These are phyloP conservation scores for Clohesyomyces aquaticus DNA, from an alignment of 495 filamentous ascomycete species.

Conservation along the genomic window DNA sequence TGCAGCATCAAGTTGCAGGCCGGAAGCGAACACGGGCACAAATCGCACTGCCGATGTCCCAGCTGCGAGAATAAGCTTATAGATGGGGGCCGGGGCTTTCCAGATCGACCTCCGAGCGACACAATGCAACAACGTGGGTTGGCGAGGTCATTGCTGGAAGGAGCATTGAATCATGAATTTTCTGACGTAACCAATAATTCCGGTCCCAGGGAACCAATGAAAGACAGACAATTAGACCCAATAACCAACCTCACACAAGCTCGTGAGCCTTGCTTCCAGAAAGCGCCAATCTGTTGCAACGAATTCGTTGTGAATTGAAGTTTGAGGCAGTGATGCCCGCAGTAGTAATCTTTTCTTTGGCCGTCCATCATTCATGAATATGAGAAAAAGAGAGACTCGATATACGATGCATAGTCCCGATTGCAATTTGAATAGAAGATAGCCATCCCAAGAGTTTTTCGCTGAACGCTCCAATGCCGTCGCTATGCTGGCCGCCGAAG, in stretches of 20 bases:
- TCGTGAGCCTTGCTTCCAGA: not conserved
- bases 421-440: conserved; percentile 23
- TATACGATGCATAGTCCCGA: not conserved
- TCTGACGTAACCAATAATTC: not conserved
- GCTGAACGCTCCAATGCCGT: conserved; percentile 38
- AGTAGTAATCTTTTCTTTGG: conserved; percentile 15
- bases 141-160: not conserved
- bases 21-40: too few relatives aligned
- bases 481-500: conserved; percentile 35
- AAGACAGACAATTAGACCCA: not conserved
- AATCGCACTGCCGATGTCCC: too few relatives aligned
- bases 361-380: too few relatives aligned
- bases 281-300: not conserved
- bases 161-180: not conserved
- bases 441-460: conserved; percentile 24
- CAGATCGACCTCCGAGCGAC: not conserved
- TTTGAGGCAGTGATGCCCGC: not conserved
- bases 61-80: too few relatives aligned
- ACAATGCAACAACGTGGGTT: not conserved
- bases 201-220: not conserved
- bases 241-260: not conserved
- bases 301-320: not conserved
- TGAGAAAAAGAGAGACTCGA: conserved; percentile 1
- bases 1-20: too few relatives aligned
- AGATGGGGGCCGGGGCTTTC: too few relatives aligned